Evolutionary conservation across 1,284 basidiomycete genomes (phyloP).

Genomic region (Melanopsichium pennsylvanicum): DNA sequence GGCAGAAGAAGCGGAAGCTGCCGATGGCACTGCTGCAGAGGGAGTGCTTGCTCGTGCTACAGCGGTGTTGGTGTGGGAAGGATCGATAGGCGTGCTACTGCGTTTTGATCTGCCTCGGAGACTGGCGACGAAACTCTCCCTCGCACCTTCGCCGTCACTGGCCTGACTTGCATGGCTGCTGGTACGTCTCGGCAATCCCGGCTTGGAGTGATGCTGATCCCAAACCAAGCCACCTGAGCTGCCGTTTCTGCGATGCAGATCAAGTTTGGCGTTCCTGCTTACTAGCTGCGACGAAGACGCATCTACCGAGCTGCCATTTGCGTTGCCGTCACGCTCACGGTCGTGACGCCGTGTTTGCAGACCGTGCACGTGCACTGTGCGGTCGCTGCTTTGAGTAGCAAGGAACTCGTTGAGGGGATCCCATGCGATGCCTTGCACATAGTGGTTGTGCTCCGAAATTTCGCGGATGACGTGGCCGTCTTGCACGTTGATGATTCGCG

Average conservation of each 20-base stretch:
- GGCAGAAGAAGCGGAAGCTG: conserved; percentile 18
- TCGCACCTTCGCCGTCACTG: conserved; percentile 50
- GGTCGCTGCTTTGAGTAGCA: conserved; percentile 64
- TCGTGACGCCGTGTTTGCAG: conserved; percentile 29
- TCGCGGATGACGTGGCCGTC: conserved; percentile 70
- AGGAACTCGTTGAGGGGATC: conserved; percentile 62
- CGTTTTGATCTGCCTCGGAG: conserved; percentile 48
- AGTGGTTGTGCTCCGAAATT: conserved; percentile 63
- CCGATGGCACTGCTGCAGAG: conserved; percentile 13
- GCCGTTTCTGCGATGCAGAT: conserved; percentile 49
- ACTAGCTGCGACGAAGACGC: conserved; percentile 37
- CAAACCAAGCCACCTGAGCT: conserved; percentile 51
- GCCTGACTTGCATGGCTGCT: conserved; percentile 57
- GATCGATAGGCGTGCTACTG: conserved; percentile 55
- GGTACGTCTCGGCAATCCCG: conserved; percentile 49
- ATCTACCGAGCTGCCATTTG: conserved; percentile 4
- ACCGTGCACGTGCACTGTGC: conserved; percentile 58
- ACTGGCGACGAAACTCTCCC: conserved; percentile 48
- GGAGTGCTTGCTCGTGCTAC: conserved; percentile 33
- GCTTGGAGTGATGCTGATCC: conserved; percentile 50
- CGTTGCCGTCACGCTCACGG: conserved; percentile 14
- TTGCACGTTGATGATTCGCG: conserved; percentile 79
- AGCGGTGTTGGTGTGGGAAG: conserved; percentile 18
- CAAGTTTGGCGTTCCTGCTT: conserved; percentile 55
- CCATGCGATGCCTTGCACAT: conserved; percentile 65